These are phyloP conservation scores for Cryptococcus sp. DNA, from an alignment of 1,284 basidiomycete species.

Conservation along the genomic window DNA sequence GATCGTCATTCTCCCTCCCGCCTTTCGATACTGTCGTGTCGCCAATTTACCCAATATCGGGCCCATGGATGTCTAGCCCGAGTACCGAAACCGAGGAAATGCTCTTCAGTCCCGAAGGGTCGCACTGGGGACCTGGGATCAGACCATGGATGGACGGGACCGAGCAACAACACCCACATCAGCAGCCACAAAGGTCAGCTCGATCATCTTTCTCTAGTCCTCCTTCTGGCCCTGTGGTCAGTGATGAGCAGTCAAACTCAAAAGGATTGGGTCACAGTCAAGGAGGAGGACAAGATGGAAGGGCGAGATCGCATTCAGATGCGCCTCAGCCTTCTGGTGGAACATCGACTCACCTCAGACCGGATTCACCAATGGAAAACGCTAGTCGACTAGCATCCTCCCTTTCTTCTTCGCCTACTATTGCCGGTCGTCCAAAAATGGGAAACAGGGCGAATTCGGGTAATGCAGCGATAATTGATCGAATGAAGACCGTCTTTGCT, in stretches of 20 bases:
- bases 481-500: constrained; percentile 37
- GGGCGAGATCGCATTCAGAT: constrained; percentile 33
- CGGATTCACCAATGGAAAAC: constrained; percentile 3
- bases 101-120: constrained; percentile 18
- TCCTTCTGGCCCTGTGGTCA: constrained; percentile 21
- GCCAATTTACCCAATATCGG: constrained; percentile 7
- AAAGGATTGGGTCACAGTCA: background rate
- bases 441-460: constrained; percentile 34
- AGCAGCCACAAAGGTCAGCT: constrained; percentile 7
- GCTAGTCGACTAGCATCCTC: constrained; percentile 3
- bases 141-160: constrained; percentile 34
- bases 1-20: constrained; percentile 22
- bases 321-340: constrained; percentile 18
- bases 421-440: constrained; percentile 23
- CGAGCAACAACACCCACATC: constrained; percentile 6
- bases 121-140: constrained; percentile 28
- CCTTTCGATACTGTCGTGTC: constrained; percentile 10
- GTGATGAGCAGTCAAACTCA: background rate
- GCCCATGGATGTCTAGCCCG: constrained; percentile 20
- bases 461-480: constrained; percentile 35
- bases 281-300: constrained; percentile 13
- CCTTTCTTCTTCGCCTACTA: constrained; percentile 11
- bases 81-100: constrained; percentile 28
- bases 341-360: constrained; percentile 1
- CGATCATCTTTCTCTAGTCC: constrained; percentile 20